Evolutionary conservation across 176 grass and related monocot genomes (phyloP), one percentile per base, ranked within the genome.

Genomic region (Aegilops bicornis): DNA sequence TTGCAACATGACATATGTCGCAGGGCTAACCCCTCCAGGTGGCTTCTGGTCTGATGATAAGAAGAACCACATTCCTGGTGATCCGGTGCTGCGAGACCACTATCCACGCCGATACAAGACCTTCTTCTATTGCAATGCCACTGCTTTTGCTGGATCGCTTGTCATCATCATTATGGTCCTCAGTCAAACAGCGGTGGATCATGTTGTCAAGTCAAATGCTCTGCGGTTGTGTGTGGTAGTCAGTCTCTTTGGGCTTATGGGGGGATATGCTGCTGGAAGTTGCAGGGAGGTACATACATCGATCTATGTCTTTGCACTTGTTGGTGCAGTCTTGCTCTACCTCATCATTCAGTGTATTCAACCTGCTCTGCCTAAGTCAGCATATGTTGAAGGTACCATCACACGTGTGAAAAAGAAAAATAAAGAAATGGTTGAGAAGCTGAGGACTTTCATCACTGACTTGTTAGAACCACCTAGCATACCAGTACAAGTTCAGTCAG

Each of bases 131-230:
- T 89, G 87, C 82, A 89, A 89, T 75, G 87, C 76, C 47, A 89
- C 87, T 17, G 60, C 87, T 17, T 89, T 89, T 85, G 82, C 87
- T 65, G 87, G 82, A 54, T 89, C 87, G 0, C 43, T 89, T 27
- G 87, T 89, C 16, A 89, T 89, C 20, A 85, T 89, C 76, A 80
- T 89, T 77, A 89, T 89, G 87, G 82, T 89, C 11, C 87, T 89
- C 68, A 89, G 67, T 7, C 40, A 89, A 12, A 89, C 87, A 42
- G 87, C 82, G 17, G 15, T 80, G 40, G 59, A 89, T 80, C 58
- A 85, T 75, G 87, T 85, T 65, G 82, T 85, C 24, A 74, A 85
- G 67, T 89, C 87, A 39, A 89, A 89, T 85, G 87, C 76, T 29
- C 59, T 89, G 58, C 82, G 87, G 8, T 4, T 89, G 30, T 89